A percentile compares a stretch with the other conserved stretches of the same genome.
Evolutionary conservation across 1,284 basidiomycete genomes (phyloP).

Genomic region (Cystobasidiaceae sp.): DNA sequence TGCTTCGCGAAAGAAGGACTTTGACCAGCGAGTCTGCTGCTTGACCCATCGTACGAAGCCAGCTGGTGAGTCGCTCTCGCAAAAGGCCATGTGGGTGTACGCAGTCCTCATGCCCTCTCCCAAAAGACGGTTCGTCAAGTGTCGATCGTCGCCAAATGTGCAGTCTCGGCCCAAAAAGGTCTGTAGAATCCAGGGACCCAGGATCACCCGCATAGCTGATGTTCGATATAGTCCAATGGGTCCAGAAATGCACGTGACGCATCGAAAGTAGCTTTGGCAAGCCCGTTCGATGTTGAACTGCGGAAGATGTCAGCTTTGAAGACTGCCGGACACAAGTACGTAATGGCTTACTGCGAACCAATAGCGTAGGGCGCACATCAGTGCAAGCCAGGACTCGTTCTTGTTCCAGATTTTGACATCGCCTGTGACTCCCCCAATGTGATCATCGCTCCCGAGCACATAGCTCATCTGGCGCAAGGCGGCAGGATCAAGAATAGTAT

Average conservation of each 20-base stretch:
- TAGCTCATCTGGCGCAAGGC: conserved; percentile 6
- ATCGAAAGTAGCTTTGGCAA: conserved; percentile 9
- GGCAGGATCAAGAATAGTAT: conserved; percentile 3
- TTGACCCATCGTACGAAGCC: conserved; percentile 13
- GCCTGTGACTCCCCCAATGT: conserved; percentile 1
- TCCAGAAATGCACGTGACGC: conserved; percentile 10
- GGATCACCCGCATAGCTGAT: background rate
- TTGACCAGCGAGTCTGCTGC: conserved; percentile 11
- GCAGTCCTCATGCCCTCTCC: conserved; percentile 2
- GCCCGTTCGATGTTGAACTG: conserved; percentile 12
- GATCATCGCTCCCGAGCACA: background rate
- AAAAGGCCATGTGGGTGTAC: conserved; percentile 9
- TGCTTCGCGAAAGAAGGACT: conserved; percentile 10
- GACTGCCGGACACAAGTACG: no score
- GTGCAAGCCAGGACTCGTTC: conserved; percentile 4
- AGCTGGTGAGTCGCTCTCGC: conserved; percentile 13
- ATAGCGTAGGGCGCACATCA: conserved; percentile 7
- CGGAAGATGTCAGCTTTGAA: no score
- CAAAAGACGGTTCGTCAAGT: background rate
- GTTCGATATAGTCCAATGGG: background rate
- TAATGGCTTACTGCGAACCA: background rate
- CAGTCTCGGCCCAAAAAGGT: conserved; percentile 6
- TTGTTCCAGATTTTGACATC: conserved; percentile 15
- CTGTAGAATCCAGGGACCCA: conserved; percentile 1
- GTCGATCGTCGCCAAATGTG: conserved; percentile 8